Base-by-base conservation (phyloP, 2,329 filamentous ascomycete genomes). In the Fusarium sp. region DNA sequence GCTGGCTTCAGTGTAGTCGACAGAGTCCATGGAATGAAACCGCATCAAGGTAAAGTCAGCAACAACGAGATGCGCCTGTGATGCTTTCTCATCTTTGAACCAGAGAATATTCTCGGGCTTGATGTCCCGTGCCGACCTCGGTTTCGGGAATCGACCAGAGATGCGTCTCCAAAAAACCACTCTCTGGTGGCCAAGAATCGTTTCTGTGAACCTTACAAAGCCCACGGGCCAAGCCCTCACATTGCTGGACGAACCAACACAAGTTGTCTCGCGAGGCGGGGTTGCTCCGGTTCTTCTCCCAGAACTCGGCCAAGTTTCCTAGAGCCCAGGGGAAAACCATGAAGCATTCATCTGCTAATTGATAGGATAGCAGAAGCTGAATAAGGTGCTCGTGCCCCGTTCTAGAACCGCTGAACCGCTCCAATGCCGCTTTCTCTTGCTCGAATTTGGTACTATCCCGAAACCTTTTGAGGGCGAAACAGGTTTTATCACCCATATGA, bases 251-350 rank as follows among this genome's bases (percentile, higher is more conserved):
- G 16, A 67, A 25, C 54, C 54, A 58, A 48, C 23, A 63, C 1
- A 11, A 25, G 5, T 39, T 13, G 9, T 63, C 20, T 11, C 10
- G 23, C 3, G 45, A 57, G 23, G 27, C 3, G 9, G 32, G 34
- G 32, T 57, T 37, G 4, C n/a, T 39, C 2, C 1, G 4, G 6
- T 50, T 61, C 0, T 25, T 59, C n/a, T 27, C 3, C 65, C 65
- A 67, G 37, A 57, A 37, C 14, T 67, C 8, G 6, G 35, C 45
- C 1, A 67, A n/a, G 18, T 67, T 54, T 2, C 41, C 10, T 14
- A 57, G n/a, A 13, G 58, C 65, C 50, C 65, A 67, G 4, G 57
- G 64, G 14, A 67, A 67, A 25, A 67, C 7, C n/a, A 67, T n/a
- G 11, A 32, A 66, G 1, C 8, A 43, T 5, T n/a, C 32, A 2